Conservation (phyloP, 2,329 filamentous ascomycete species). For the Penicillium sp. region DNA sequence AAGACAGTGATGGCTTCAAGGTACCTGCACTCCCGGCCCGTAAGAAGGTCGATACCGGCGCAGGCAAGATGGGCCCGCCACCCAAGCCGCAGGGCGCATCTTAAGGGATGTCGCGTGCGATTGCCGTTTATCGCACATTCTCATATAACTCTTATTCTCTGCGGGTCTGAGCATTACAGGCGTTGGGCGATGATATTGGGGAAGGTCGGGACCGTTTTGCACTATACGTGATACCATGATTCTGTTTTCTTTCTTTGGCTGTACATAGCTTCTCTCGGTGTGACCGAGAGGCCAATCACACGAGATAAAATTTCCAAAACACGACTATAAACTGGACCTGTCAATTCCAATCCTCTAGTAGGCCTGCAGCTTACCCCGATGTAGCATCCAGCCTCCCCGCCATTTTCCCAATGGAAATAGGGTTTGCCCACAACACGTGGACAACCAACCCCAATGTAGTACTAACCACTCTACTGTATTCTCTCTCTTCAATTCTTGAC, state of each 20-base stretch:
- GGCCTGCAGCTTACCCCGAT: background rate
- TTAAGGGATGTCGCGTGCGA: background rate
- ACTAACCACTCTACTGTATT: background rate
- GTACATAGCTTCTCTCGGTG: constrained; percentile 10
- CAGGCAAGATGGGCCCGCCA: constrained; percentile 58
- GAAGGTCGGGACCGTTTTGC: constrained; percentile 1
- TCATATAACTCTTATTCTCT: background rate
- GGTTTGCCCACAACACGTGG: constrained; percentile 12
- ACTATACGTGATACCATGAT: constrained; percentile 1
- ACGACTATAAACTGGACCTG: background rate
- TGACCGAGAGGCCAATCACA: constrained; percentile 7
- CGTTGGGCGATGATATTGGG: constrained; percentile 20
- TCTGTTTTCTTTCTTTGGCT: constrained; percentile 2
- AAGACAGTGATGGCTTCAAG: constrained; percentile 72
- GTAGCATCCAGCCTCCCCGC: constrained; percentile 3
- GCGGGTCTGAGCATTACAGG: constrained; percentile 22
- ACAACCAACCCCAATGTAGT: no score
- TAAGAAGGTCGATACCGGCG: constrained; percentile 73
- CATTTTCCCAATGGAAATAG: constrained; percentile 4
- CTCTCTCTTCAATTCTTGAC: background rate
- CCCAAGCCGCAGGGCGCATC: constrained; percentile 33
- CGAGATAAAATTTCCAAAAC: background rate
- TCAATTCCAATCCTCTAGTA: no score
- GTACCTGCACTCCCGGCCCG: constrained; percentile 73
- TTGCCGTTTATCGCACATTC: constrained; percentile 10